These are phyloP conservation scores for Phytophthora multivora DNA, from an alignment of 352 stramenopile genomes.

Conservation along the genomic window DNA sequence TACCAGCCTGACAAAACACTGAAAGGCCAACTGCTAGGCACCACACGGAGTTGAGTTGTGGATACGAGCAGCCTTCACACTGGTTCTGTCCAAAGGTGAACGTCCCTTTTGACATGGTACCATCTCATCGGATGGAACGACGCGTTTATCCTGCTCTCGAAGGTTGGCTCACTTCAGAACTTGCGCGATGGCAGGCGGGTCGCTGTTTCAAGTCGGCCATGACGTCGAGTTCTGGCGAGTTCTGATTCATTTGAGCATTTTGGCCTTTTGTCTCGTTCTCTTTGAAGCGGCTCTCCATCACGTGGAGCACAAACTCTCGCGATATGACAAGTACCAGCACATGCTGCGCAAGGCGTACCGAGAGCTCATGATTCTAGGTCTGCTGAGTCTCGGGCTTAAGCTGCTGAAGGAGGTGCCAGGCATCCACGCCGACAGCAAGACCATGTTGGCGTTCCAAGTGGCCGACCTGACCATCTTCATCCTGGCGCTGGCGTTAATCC, in stretches of 20 bases:
- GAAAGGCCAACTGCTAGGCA: slow-evolving; percentile 6
- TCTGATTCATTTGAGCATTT: slow-evolving; percentile 46
- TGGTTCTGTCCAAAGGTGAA: slow-evolving; percentile 1
- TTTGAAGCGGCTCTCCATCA: slow-evolving; percentile 48
- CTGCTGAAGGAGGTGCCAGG: slow-evolving; percentile 41
- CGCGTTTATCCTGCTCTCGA: slow-evolving; percentile 11
- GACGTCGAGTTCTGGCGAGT: slow-evolving; percentile 61
- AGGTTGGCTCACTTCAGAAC: slow-evolving; percentile 24
- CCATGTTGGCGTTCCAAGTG: slow-evolving; percentile 51
- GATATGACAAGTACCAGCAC: slow-evolving; percentile 62
- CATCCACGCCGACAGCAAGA: slow-evolving; percentile 32
- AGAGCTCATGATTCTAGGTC: slow-evolving; percentile 63
- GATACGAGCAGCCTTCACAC: slow-evolving; percentile 13
- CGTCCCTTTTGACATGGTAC: slow-evolving; percentile 11
- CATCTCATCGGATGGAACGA: slow-evolving; percentile 17
- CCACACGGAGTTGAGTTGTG: slow-evolving; percentile 18
- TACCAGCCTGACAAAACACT: slow-evolving; percentile 9
- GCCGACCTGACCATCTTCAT: slow-evolving; percentile 61
- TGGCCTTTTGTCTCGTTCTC: slow-evolving; percentile 49
- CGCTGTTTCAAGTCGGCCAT: slow-evolving; percentile 57
- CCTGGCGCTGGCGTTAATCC: slow-evolving; percentile 50
- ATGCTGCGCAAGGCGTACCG: slow-evolving; percentile 63
- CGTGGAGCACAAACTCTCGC: slow-evolving; percentile 46
- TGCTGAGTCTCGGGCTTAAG: slow-evolving; percentile 56
- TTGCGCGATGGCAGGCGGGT: slow-evolving; percentile 30